A percentile compares a stretch with the other conserved stretches of the same genome.
Evolutionary conservation across 2,329 filamentous ascomycete genomes (phyloP).

Genomic region (Penicillium sp.): DNA sequence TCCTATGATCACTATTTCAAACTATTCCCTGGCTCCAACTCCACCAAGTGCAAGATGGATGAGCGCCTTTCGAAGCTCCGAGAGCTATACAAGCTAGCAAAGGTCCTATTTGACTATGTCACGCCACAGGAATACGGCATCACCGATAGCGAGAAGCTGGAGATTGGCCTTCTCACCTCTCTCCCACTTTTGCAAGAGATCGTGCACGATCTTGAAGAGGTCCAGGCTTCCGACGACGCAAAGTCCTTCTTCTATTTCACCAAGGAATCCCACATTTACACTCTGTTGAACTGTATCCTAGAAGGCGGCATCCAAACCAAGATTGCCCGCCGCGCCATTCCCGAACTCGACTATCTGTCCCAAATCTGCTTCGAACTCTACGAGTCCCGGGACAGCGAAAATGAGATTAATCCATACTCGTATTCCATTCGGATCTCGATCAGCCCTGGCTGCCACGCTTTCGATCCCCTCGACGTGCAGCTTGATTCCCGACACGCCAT

Average conservation of each 20-base stretch:
- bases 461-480: constrained; percentile 93
- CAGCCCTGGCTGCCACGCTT: constrained; percentile 92
- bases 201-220: constrained; percentile 93
- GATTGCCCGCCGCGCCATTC: constrained; percentile 91
- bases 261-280: constrained; percentile 99
- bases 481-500: constrained; percentile 96
- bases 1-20: constrained; percentile 79
- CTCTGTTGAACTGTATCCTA: constrained; percentile 93
- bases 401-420: constrained; percentile 84
- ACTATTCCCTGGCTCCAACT: constrained; percentile 76
- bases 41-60: constrained; percentile 79
- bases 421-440: constrained; percentile 97
- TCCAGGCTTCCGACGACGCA: constrained; percentile 90
- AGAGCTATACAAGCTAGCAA: constrained; percentile 90
- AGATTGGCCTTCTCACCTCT: constrained; percentile 93
- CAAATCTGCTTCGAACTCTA: constrained; percentile 99
- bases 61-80: constrained; percentile 83
- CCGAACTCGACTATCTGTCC: constrained; percentile 94
- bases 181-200: constrained; percentile 94
- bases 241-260: constrained; percentile 99
- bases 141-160: constrained; percentile 92
- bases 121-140: constrained; percentile 99
- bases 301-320: constrained; percentile 97
- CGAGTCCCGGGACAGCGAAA: constrained; percentile 82
- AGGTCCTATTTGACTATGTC: constrained; percentile 97